Evolutionary conservation across 2,329 filamentous ascomycete genomes (phyloP).

Genomic region (Lasiodiplodia hormozganensis): DNA sequence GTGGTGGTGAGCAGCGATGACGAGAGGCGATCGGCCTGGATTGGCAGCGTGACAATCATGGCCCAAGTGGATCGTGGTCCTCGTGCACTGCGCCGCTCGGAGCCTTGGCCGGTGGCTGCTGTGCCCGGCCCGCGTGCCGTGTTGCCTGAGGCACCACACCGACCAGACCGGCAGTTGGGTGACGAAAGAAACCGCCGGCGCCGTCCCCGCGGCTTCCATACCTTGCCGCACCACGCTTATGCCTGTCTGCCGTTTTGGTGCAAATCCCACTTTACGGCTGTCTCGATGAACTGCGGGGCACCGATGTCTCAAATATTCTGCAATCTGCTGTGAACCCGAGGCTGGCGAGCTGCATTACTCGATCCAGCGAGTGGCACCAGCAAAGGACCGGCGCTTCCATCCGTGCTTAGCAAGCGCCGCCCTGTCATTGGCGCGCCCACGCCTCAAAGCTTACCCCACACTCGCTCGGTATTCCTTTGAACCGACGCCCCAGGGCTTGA

Average conservation of each 20-base stretch:
- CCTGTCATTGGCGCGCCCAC: constrained; percentile 18
- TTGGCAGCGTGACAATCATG: constrained; percentile 27
- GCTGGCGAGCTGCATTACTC: constrained; percentile 10
- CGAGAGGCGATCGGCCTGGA: constrained; percentile 25
- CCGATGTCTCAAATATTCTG: too few relatives aligned
- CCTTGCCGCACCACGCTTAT: background rate
- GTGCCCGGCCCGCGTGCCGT: constrained; percentile 12
- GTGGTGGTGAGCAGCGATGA: constrained; percentile 27
- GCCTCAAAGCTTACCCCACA: constrained; percentile 23
- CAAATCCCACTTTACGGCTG: too few relatives aligned
- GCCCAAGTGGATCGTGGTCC: constrained; percentile 19
- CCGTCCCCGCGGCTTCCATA: background rate
- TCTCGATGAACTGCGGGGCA: too few relatives aligned
- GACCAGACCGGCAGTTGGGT: background rate
- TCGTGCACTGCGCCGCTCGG: constrained; percentile 21
- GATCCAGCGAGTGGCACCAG: background rate
- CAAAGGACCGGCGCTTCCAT: background rate
- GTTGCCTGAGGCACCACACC: constrained; percentile 16
- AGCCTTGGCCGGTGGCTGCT: constrained; percentile 3
- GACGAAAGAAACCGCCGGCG: too few relatives aligned
- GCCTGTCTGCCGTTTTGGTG: too few relatives aligned
- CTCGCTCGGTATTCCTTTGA: constrained; percentile 23
- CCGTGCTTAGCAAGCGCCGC: constrained; percentile 27
- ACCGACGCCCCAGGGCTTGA: constrained; percentile 18
- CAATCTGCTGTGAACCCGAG: constrained; percentile 1